Conservation (phyloP, 495 filamentous ascomycete species). For the Sphaerosporella brunnea region DNA sequence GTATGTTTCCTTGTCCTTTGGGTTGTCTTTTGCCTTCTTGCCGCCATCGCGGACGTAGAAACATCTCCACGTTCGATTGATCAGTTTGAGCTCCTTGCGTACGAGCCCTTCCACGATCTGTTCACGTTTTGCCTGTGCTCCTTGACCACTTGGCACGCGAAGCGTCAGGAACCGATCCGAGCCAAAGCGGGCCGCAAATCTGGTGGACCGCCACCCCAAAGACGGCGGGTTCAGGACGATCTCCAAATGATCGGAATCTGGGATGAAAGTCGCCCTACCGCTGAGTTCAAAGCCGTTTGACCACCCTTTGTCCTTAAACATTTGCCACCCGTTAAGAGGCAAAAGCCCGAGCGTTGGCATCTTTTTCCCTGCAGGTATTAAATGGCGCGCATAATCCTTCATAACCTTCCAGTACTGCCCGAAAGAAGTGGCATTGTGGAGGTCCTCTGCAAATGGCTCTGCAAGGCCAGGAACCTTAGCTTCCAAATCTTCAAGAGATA, state of each 20-base stretch:
- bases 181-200: conserved; percentile 21
- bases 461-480: background rate
- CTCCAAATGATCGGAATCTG: background rate
- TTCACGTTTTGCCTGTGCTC: background rate
- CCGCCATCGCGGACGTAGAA: conserved; percentile 11
- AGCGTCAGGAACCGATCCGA: conserved; percentile 23
- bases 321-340: conserved; percentile 11
- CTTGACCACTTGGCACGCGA: conserved; percentile 8
- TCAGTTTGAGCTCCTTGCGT: conserved; percentile 10
- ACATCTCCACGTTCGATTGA: conserved; percentile 18
- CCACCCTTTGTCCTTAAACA: conserved; percentile 5
- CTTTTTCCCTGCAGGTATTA: background rate
- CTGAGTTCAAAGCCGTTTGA: conserved; percentile 1
- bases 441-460: conserved; percentile 8
- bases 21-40: conserved; percentile 3
- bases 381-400: conserved; percentile 4
- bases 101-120: conserved; percentile 11
- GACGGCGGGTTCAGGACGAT: conserved; percentile 13
- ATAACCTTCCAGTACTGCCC: conserved; percentile 11
- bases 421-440: conserved; percentile 13
- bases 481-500: background rate
- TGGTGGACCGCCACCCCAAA: conserved; percentile 4
- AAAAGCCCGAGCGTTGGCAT: conserved; percentile 8
- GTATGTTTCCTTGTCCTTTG: conserved; percentile 7
- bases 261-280: background rate